These are phyloP conservation scores for Annulohypoxylon nitens DNA, from an alignment of 495 filamentous ascomycete genomes.

Conservation along the genomic window DNA sequence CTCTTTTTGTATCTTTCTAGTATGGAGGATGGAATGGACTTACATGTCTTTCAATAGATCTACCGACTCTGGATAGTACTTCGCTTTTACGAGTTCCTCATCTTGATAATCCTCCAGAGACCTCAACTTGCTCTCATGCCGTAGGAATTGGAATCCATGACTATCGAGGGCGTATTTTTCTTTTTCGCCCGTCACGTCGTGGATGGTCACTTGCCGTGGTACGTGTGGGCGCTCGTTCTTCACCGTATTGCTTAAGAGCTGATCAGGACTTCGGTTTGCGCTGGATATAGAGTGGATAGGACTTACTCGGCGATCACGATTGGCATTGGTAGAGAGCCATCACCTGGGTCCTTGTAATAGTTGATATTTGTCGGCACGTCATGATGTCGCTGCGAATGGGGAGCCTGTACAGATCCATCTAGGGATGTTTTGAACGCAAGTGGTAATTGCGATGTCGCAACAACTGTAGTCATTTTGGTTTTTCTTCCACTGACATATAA, in stretches of 20 bases:
- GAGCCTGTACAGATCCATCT: background rate
- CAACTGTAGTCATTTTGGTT: conserved; percentile 24
- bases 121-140: conserved; percentile 50
- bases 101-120: conserved; percentile 69
- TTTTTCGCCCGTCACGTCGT: conserved; percentile 56
- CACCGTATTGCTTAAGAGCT: conserved; percentile 43
- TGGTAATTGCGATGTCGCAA: conserved; percentile 12
- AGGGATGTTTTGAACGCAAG: conserved; percentile 1
- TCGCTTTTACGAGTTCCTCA: conserved; percentile 68
- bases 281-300: background rate
- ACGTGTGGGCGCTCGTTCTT: conserved; percentile 64
- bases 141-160: conserved; percentile 57
- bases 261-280: background rate
- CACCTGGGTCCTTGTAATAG: conserved; percentile 71
- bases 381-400: conserved; percentile 27
- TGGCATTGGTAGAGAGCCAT: conserved; percentile 69
- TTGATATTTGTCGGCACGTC: conserved; percentile 68
- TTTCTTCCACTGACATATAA: background rate
- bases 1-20: background rate
- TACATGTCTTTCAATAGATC: conserved; percentile 71
- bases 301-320: conserved; percentile 60
- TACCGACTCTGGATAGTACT: conserved; percentile 74
- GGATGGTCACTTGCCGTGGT: conserved; percentile 55
- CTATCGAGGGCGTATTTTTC: conserved; percentile 54
- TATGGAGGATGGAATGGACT: conserved; percentile 35